Conservation (phyloP, 2,329 filamentous ascomycete species). For the Chaetomiaceae sp. region DNA sequence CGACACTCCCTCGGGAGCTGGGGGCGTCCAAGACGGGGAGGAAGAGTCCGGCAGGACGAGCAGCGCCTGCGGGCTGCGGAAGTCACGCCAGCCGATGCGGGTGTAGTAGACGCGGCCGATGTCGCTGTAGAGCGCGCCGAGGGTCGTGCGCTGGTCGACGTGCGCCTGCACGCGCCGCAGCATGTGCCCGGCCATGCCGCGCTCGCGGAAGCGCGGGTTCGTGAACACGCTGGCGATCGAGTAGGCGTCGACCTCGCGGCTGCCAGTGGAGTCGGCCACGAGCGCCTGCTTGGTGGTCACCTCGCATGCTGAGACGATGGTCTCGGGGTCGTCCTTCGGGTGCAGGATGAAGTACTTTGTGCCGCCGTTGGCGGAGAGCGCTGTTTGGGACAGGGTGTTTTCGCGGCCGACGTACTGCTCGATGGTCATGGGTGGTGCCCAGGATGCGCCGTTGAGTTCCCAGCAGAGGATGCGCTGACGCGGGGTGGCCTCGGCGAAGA, state of each 20-base stretch:
- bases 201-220: constrained; percentile 27
- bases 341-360: constrained; percentile 30
- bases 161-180: constrained; percentile 27
- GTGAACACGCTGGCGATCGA: constrained; percentile 34
- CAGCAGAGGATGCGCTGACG: constrained; percentile 27
- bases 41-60: constrained; percentile 24
- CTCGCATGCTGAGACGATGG: constrained; percentile 32
- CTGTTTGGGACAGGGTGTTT: constrained; percentile 24
- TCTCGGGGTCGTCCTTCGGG: constrained; percentile 22
- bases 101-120: constrained; percentile 27
- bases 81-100: constrained; percentile 31
- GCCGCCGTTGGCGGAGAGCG: constrained; percentile 23
- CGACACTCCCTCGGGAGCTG: too few relatives aligned
- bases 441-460: constrained; percentile 29
- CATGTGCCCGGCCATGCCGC: constrained; percentile 32
- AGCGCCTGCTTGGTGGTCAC: constrained; percentile 24
- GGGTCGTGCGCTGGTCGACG: constrained; percentile 28
- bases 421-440: constrained; percentile 28
- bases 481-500: constrained; percentile 28
- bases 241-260: constrained; percentile 20
- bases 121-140: constrained; percentile 32
- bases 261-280: constrained; percentile 2
- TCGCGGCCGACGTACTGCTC: constrained; percentile 28
- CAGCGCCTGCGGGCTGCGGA: constrained; percentile 28
- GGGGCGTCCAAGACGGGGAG: too few relatives aligned